Evolutionary conservation across 2,329 filamentous ascomycete genomes (phyloP), one percentile per base, ranked within the genome.

Genomic region (Hypoxylon sp.): DNA sequence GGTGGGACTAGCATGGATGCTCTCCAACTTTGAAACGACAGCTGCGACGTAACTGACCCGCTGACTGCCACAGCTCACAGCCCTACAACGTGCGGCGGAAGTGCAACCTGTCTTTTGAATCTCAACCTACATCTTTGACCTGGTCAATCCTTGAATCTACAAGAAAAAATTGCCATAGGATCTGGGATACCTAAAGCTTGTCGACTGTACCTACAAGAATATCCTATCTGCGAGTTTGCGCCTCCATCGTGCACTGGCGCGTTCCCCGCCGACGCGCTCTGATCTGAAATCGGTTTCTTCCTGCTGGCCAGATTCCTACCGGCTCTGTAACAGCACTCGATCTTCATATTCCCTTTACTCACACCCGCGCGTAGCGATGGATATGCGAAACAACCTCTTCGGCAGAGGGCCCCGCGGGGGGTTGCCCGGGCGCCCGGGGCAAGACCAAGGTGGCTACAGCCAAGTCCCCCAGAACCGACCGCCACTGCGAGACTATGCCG

Each of bases 301-400:
- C n/a, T 33, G 4, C 58, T 49, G 24, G 62, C 44, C 18, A 12
- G 18, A 28, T 12, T 12, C 40, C 38, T 42, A 45, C 20, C 28
- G 44, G 30, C 16, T 9, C 30, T 30, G 11, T 4, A 45, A 24
- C 16, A 51, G 26, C 26, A 16, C n/a, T 16, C 44, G 11, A 60
- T 54, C 14, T 36, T 7, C 36, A 16, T 32, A 30, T 45, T 48
- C 24, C 48, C 42, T 5, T 12, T 14, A 32, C 44, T 1, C 26
- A 54, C 40, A 11, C 51, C 62, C n/a, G n/a, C n/a, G n/a, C n/a
- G 40, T 2, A 46, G 56, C 24, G 22, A 81, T 81, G 79, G 78
- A 80, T 71, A 57, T 77, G 66, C 75, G 81, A 65, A 80, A 82
- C 71, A 82, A 81, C 68, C 77, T 83, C 40, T 81, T 82, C 65